Evolutionary conservation across 306 rosid species (phyloP).

Genomic region (Cicer chorassanicum): DNA sequence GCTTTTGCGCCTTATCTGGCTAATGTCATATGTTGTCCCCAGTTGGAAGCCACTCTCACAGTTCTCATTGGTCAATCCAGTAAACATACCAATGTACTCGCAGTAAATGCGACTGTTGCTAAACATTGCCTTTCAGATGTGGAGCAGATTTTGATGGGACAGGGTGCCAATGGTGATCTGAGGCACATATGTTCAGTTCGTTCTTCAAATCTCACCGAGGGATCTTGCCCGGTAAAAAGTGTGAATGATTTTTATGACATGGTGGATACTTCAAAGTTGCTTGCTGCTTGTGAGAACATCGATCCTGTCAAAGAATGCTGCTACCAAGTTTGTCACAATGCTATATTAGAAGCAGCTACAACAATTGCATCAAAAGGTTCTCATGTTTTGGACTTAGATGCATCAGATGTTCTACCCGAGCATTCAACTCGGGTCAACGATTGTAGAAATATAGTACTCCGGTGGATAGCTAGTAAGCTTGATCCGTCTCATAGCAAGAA

Average conservation of each 20-base stretch:
- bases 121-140: constrained; percentile 80
- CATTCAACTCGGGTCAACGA: constrained; percentile 61
- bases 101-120: constrained; percentile 70
- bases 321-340: constrained; percentile 76
- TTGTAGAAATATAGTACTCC: constrained; percentile 77
- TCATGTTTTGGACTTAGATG: constrained; percentile 60
- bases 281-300: constrained; percentile 77
- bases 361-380: constrained; percentile 72
- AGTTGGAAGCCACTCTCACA: constrained; percentile 88
- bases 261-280: constrained; percentile 80
- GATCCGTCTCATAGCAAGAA: constrained; percentile 75
- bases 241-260: constrained; percentile 68
- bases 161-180: constrained; percentile 71
- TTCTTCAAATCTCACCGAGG: constrained; percentile 77
- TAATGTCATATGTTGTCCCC: constrained; percentile 95
- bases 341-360: constrained; percentile 89
- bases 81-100: constrained; percentile 68
- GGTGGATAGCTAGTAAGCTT: constrained; percentile 93
- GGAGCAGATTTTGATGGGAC: constrained; percentile 86
- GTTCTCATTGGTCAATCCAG: constrained; percentile 91
- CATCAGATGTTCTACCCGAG: constrained; percentile 59
- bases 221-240: constrained; percentile 74
- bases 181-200: constrained; percentile 68
- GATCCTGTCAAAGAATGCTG: constrained; percentile 95
- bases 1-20: constrained; percentile 83